Evolutionary conservation across 805 yeast genomes (phyloP), one percentile per base, ranked within the genome.

Genomic region (Wickerhamiella vanderwaltii): DNA sequence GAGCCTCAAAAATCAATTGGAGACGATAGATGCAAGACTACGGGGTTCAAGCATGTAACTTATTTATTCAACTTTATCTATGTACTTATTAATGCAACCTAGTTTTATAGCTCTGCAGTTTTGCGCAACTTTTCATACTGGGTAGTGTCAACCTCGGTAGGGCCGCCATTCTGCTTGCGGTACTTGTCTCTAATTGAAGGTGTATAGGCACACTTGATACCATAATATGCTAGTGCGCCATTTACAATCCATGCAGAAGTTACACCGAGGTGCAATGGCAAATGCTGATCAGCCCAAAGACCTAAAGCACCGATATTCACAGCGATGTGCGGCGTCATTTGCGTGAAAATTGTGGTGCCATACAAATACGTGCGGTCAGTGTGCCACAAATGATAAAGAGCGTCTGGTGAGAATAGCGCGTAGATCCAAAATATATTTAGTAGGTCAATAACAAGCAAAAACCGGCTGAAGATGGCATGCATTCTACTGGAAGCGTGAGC

Each of bases 1-100:
- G 18, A 80, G 87, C 55, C 65, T 87, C 53, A 79, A 79, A 54
- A 87, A 80, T 50, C 95, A 86, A 53, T 81, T 87, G 52, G 86
- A 77, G 4, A 77, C 78, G 49, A 68, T 85, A 50, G 87, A 85
- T 33, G 36, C 61, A 76, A 35, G 29, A 13, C 29, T 29, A 12
- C 24, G 20, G 23, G 5, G 18, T 7, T 16, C 5, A 20, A 6
- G 19, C 4, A 5, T 13, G 15, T 9, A 18, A 29, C 12, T 15
- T 29, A 37, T 29, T 29, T 37, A 37, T n/a, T 28, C 18, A n/a
- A n/a, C n/a, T 6, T 18, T 17, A 12, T 23, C 25, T 17, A 13
- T 28, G 16, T 29, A 37, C 16, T 37, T 20, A 29, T 28, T 26
- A 26, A 35, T 35, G 39, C 39, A 35, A 35, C 13, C 11, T 11